A percentile compares a stretch with the other conserved stretches of the same genome.
Evolutionary conservation across 306 rosid species (phyloP).

Genomic region (Inga laurina): DNA sequence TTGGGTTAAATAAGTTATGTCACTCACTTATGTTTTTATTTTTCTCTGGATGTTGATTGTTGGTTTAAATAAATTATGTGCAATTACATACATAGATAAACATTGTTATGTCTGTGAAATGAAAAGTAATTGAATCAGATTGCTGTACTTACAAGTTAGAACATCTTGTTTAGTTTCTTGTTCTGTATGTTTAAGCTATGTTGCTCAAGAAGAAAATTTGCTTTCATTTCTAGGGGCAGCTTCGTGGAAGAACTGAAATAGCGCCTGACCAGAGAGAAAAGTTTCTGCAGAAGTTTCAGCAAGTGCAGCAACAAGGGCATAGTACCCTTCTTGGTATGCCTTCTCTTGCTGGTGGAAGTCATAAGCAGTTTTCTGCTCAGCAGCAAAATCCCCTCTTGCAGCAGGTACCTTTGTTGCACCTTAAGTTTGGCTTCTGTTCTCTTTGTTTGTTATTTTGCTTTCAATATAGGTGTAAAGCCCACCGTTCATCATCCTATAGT

Average conservation of each 20-base stretch:
- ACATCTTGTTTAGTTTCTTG: slow-evolving; percentile 3
- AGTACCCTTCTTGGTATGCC: slow-evolving; percentile 63
- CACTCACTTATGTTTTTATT: not conserved
- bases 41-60: not conserved
- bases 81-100: not conserved
- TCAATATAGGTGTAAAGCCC: not conserved
- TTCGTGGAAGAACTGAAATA: slow-evolving; percentile 86
- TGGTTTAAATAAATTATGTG: slow-evolving; percentile 29
- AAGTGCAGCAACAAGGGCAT: slow-evolving; percentile 87
- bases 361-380: slow-evolving; percentile 68
- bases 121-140: slow-evolving; percentile 2
- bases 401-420: slow-evolving; percentile 51
- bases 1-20: slow-evolving; percentile 30
- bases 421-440: not conserved
- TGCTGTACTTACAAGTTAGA: not conserved
- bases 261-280: slow-evolving; percentile 88
- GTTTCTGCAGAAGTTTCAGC: slow-evolving; percentile 78
- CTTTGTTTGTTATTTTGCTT: not conserved
- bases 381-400: slow-evolving; percentile 78
- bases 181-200: slow-evolving; percentile 5
- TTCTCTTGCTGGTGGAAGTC: slow-evolving; percentile 62
- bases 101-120: slow-evolving; percentile 12
- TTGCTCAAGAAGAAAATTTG: slow-evolving; percentile 28
- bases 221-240: slow-evolving; percentile 45
- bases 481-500: not conserved